Evolutionary conservation across 176 grass and related monocot species (phyloP), one percentile per base, ranked within the genome.

Genomic region (Canna indica): DNA sequence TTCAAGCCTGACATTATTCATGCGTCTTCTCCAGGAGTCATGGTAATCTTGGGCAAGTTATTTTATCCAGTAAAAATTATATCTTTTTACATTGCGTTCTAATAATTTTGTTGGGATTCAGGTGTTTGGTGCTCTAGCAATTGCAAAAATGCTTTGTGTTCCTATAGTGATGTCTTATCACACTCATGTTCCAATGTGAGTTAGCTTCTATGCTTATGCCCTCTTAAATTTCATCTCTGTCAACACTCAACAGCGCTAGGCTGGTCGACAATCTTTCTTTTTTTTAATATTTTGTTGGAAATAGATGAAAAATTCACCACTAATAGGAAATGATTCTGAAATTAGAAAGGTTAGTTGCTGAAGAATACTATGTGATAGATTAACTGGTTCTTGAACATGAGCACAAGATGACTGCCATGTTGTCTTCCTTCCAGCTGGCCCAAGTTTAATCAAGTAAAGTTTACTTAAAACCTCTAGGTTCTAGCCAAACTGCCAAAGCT

Each of bases 1-100:
- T 97, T 97, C 69, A 97, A 97, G 73, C 93, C 93, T 25, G 93
- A 97, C 33, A 92, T 97, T 53, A 97, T 97, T 34, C 93, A 92
- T 69, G 93, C 93, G 25, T 92, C 93, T 67, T 97, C 88, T 35
- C 93, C 93, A 61, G 93, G 93, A 87, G 81, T 97, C n/a, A 97
- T 97, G 93, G 93, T 96, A 83, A 48, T 0, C 60, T 69, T 12
- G 39, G 6, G 1, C 59, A 33, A 36, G 27, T 32, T 54, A 60
- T 71, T 0, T 0, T 46, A 74, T 67, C 48, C 64, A n/a, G 41
- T 67, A 38, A 82, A 57, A 22, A n/a, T 50, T 53, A 26, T 41
- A 33, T 56, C 47, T 75, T 70, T 50, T 3, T 14, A 48, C 2
- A 48, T 6, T 45, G 4, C 17, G 1, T 48, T 8, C 44, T 70